Base-by-base conservation (phyloP, 2,329 filamentous ascomycete species). In the Epichloe sp. region DNA sequence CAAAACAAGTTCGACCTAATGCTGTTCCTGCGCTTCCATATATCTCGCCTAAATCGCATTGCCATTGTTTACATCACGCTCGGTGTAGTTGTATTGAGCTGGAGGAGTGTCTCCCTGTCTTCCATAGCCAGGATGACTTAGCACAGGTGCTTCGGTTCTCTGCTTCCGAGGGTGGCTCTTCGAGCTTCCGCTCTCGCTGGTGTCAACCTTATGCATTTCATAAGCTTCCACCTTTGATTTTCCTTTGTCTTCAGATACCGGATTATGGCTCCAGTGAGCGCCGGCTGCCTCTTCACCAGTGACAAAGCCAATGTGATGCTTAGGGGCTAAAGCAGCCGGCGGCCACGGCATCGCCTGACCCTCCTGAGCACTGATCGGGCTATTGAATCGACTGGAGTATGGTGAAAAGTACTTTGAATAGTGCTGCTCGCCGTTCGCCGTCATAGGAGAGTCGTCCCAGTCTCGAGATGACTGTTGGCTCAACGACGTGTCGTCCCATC, bases 331-430 rank as follows among this genome's bases (percentile, higher is more conserved):
- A 2, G 57, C 56, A 3, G 51, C 53, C 3, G 52, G 50, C 1
- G 69, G 72, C 72, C 71, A 74, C 15, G 63, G 57, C 56, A 63
- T 61, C 36, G 57, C 55, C 0, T 60, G 58, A 2, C 57, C 60
- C 37, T 73, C 72, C 1, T 63, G 64, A 0, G 66, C 72, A 49
- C 69, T 76, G 53, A 78, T 69, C 0, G 79, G 79, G 58, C 77
- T 81, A 62, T 69, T 78, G 64, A 74, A 82, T 53, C 79, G 76
- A 41, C 77, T 80, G 19, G 69, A 71, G 59, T 82, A 83, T 0
- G 80, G 79, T 3, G 77, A 80, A 55, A 80, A 73, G 63, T 81
- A 79, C 6, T 68, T 71, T 1, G 68, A 65, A 55, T 68, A 71
- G 0, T 58, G 53, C 53, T 64, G 65, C 44, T 73, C 69, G 2